phyloP scores from a whole-genome alignment of 2,329 filamentous ascomycete species.

The Lasiodiplodia sp. region DNA sequence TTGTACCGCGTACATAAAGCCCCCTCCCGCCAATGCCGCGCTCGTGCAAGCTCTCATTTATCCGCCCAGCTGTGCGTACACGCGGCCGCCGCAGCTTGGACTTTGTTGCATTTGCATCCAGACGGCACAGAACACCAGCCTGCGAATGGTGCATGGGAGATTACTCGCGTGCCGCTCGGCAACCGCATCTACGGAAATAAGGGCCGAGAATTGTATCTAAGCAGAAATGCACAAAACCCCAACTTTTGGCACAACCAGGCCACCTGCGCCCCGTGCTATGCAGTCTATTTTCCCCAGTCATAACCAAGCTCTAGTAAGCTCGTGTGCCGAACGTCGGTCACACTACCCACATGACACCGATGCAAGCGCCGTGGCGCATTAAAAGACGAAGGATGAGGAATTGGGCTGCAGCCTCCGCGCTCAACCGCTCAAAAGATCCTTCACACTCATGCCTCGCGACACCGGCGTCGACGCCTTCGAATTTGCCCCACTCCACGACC shows the following conservation, averaged over 20 bases:
- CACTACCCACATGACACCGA: neutral
- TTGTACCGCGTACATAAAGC: neutral
- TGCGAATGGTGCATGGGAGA: neutral
- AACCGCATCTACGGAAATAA: neutral
- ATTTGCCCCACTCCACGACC: slow-evolving; percentile 51
- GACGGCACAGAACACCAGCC: neutral
- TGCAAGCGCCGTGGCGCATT: slow-evolving; percentile 12
- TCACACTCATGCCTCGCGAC: slow-evolving; percentile 52
- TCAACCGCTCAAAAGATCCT: slow-evolving; percentile 52
- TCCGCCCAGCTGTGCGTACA: neutral
- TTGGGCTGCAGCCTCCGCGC: neutral
- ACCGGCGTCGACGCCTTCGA: slow-evolving; percentile 32
- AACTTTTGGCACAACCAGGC: slow-evolving; percentile 11
- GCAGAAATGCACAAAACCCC: neutral
- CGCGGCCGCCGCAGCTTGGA: neutral
- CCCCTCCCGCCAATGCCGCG: neutral
- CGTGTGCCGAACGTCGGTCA: neutral
- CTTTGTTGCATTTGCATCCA: neutral
- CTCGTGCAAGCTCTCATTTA: neutral
- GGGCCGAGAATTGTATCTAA: neutral
- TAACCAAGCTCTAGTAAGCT: slow-evolving; percentile 1
- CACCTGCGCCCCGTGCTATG: slow-evolving; percentile 5
- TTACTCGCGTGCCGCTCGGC: slow-evolving; percentile 1
- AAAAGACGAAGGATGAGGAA: neutral
- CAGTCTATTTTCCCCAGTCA: neutral